Percentiles rank a stretch among this genome's conserved stretches.
These are phyloP conservation scores for Chlorella sp. DNA, from an alignment of 139 green algal genomes.

Conservation along the genomic window DNA sequence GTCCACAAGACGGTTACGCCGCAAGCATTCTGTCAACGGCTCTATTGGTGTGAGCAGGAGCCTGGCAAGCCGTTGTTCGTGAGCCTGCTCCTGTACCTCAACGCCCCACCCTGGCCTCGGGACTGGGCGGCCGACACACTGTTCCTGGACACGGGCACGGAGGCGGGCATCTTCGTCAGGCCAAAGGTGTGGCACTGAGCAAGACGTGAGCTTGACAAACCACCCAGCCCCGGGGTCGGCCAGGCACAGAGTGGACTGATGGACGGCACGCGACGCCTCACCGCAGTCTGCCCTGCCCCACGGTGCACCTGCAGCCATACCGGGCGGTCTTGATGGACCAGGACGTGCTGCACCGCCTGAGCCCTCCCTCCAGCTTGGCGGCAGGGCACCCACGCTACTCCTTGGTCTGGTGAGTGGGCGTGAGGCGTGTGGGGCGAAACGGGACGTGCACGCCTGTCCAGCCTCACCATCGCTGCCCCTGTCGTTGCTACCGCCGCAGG, in stretches of 20 bases:
- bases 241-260: too few relatives aligned
- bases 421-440: too few relatives aligned
- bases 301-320: not conserved
- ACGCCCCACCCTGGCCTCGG: constrained; percentile 53
- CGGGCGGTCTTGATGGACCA: constrained; percentile 22
- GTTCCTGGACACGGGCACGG: constrained; percentile 66
- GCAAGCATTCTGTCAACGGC: not conserved
- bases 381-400: constrained; percentile 36
- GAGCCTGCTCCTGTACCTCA: constrained; percentile 78
- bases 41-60: constrained; percentile 40
- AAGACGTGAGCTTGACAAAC: not conserved
- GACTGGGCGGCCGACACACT: constrained; percentile 78
- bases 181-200: constrained; percentile 7
- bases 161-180: constrained; percentile 35
- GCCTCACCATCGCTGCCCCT: too few relatives aligned
- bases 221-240: too few relatives aligned
- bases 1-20: too few relatives aligned
- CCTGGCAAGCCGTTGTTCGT: constrained; percentile 71
- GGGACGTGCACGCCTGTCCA: too few relatives aligned
- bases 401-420: not conserved
- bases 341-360: constrained; percentile 59
- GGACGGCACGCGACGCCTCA: too few relatives aligned
- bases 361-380: constrained; percentile 25
- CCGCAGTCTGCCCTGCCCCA: too few relatives aligned
- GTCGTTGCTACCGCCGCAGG: constrained; percentile 18